Evolutionary conservation across 2,329 filamentous ascomycete species (phyloP).

Genomic region (Stachybotrys elegans): DNA sequence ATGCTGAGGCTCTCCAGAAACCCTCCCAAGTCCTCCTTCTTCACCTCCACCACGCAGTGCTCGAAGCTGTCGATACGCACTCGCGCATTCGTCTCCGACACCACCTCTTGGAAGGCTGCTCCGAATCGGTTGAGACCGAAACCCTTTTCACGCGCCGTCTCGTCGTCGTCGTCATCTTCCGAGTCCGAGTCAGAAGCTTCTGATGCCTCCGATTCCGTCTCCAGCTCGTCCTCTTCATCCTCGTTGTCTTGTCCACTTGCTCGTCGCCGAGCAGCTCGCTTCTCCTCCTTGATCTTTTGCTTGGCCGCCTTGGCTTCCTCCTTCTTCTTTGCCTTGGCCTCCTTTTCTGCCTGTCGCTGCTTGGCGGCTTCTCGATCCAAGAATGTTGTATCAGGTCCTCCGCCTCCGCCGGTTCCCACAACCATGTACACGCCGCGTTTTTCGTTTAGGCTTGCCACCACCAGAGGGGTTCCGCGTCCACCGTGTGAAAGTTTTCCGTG

Average conservation of each 20-base stretch:
- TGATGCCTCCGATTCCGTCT: conserved; percentile 37
- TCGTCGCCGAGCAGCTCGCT: conserved; percentile 50
- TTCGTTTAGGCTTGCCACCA: conserved; percentile 87
- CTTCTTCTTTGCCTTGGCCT: conserved; percentile 56
- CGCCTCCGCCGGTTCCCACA: conserved; percentile 85
- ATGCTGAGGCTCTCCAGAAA: conserved; percentile 90
- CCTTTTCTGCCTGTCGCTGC: conserved; percentile 57
- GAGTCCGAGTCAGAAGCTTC: conserved; percentile 36
- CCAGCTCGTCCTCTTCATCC: conserved; percentile 43
- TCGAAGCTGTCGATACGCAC: conserved; percentile 96
- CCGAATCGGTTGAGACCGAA: conserved; percentile 87
- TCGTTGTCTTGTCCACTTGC: conserved; percentile 33
- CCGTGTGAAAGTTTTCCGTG: conserved; percentile 66
- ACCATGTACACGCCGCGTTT: conserved; percentile 83
- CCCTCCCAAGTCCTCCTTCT: conserved; percentile 85
- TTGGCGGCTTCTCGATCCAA: conserved; percentile 62
- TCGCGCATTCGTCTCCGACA: conserved; percentile 81
- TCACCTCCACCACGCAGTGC: conserved; percentile 95
- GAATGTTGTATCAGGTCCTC: conserved; percentile 66
- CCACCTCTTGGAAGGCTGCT: conserved; percentile 91
- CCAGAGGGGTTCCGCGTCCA: conserved; percentile 74
- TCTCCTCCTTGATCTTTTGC: conserved; percentile 56
- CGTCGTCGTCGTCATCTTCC: conserved; percentile 49
- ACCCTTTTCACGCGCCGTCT: conserved; percentile 51
- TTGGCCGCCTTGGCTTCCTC: conserved; percentile 55